Percentiles rank a stretch among this genome's conserved stretches.
These are phyloP conservation scores for Mycena venus DNA, from an alignment of 768 basidiomycete genomes.

Conservation along the genomic window DNA sequence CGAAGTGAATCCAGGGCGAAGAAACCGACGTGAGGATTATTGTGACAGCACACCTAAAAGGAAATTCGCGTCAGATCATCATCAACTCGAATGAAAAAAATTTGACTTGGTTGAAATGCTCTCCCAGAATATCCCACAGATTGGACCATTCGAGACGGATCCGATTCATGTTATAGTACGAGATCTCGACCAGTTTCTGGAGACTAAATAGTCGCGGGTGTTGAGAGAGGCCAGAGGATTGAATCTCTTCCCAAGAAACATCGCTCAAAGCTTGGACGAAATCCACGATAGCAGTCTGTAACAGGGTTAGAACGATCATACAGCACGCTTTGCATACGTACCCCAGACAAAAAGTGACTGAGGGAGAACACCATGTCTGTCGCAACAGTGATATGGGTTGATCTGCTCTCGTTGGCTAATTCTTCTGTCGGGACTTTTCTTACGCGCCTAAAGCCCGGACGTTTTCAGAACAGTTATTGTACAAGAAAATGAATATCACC, in stretches of 20 bases:
- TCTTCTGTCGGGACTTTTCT: slow-evolving; percentile 89
- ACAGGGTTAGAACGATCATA: slow-evolving; percentile 11
- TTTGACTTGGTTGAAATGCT: slow-evolving; percentile 98
- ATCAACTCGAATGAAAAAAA: not conserved
- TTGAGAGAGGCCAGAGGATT: slow-evolving; percentile 94
- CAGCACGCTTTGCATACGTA: slow-evolving; percentile 55
- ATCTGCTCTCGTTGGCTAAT: slow-evolving; percentile 95
- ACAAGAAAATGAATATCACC: slow-evolving; percentile 38
- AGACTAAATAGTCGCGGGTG: slow-evolving; percentile 96
- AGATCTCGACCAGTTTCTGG: slow-evolving; percentile 98
- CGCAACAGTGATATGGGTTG: slow-evolving; percentile 97
- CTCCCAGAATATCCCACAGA: slow-evolving; percentile 97
- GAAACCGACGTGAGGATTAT: slow-evolving; percentile 95
- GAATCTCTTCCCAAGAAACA: slow-evolving; percentile 99
- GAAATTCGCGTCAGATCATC: slow-evolving; percentile 1
- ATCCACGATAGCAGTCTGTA: slow-evolving; percentile 94
- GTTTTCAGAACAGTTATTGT: slow-evolving; percentile 24
- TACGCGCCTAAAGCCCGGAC: slow-evolving; percentile 49
- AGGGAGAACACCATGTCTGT: slow-evolving; percentile 99
- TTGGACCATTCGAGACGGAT: slow-evolving; percentile 99
- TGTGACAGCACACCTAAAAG: slow-evolving; percentile 95
- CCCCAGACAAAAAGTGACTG: slow-evolving; percentile 94
- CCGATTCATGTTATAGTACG: slow-evolving; percentile 99
- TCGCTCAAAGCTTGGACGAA: slow-evolving; percentile 97
- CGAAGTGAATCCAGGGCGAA: slow-evolving; percentile 97